Base-by-base conservation (phyloP, 1,284 basidiomycete genomes). In the Phylloboletellus chloephorus region DNA sequence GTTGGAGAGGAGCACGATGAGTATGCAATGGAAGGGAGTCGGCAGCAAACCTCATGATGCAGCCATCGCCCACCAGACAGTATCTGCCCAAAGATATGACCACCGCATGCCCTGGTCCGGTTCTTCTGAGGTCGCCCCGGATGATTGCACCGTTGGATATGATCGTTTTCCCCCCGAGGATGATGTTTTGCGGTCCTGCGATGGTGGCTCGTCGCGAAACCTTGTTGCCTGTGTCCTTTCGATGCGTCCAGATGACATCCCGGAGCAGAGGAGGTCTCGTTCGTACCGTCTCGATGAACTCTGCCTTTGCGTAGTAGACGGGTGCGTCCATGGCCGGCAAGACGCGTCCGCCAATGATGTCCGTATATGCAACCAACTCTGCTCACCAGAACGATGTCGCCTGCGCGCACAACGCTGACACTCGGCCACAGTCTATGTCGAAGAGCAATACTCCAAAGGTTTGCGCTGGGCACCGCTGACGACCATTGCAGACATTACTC, bases 101-200 rank as follows among this genome's bases (percentile, higher is more conserved):
- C 5, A 98, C 91, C 9, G 91, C 85, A 71, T 90, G 87, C 1
- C 89, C 86, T 9, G 88, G 79, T 2, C 88, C 85, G 5, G 88
- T 84, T 34, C 90, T 72, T 37, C 87, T 72, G 31, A 96, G 68
- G 59, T 97, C 93, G 0, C 93, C 93, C 32, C 93, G 82, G 41
- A 97, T 84, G 44, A 96, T 88, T 10, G 86, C 86, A 42, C 80
- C 78, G 38, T 79, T 86, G 10, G 93, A 86, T 41, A 99, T 95
- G 61, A 98, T 90, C 4, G 91, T 95, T 68, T 98, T 98, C 29
- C 95, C 96, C 24, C 91, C 92, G 3, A 99, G 79, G 46, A 98
- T 90, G 60, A 98, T 98, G 61, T 98, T 97, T 59, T 92, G 86
- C 6, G 93, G 90, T 7, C 96, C 96, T 31, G 85, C 79, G 52